Evolutionary conservation across 2,329 filamentous ascomycete genomes (phyloP), one percentile per base, ranked within the genome.

Genomic region (Dactylellina haptotyla): DNA sequence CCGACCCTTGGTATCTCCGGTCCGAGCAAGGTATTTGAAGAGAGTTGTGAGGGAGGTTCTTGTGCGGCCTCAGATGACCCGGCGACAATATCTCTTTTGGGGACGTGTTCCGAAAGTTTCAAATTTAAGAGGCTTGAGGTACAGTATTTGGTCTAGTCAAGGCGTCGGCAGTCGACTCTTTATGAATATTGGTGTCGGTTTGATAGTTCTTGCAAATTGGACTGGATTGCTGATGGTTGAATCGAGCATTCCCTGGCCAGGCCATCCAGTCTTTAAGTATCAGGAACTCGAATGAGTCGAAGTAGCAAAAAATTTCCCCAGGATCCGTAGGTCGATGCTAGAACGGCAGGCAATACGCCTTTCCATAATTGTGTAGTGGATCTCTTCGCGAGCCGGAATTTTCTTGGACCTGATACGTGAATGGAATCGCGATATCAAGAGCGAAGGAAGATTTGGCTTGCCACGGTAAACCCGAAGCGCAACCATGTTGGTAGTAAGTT

Each of bases 251-350:
- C 46, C 20, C 30, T 28, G 53, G 41, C 43, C 37, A 53, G 54
- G 43, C 45, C n/a, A 64, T 72, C 59, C 26, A 23, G 59, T 61
- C 67, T 59, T 72, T 72, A 72, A 65, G 67, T 72, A 72, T 59
- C 26, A 34, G 59, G 59, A 61, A 30, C 46, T 30, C 45, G 53
- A 72, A 57, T 72, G 59, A 72, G 59, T 72, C 59, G 56, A 46
- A 65, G 26, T 20, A 25, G 18, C 61, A 65, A 65, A 71, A 58
- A 48, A 34, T 50, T 53, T 58, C 53, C 18, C 45, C 45, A 72
- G 67, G 67, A 72, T 72, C 62, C 53, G 59, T 41, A 46, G 41
- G 25, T 28, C 25, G 34, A 53, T 12, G 14, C 30, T 20, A 28
- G 59, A 46, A 59, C 54, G 59, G 46, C 34, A 45, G 53, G 53